Evolutionary conservation across 1,139 yeast genomes (phyloP).

Genomic region (Magnusiomyces suaveolens): DNA sequence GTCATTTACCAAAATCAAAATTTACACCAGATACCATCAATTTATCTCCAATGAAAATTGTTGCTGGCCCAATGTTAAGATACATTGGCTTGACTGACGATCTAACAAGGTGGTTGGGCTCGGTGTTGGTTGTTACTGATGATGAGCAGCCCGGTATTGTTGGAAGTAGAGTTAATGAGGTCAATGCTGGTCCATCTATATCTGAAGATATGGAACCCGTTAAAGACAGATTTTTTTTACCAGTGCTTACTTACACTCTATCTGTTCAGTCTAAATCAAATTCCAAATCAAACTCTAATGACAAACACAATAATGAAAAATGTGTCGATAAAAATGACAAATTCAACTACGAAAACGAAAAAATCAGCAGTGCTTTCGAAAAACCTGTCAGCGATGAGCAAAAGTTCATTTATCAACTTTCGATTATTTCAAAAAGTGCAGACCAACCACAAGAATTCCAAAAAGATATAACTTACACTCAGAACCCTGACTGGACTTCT

Average conservation of each 20-base stretch:
- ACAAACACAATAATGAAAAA: no score
- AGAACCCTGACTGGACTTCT: not conserved
- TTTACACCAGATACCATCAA: constrained; percentile 13
- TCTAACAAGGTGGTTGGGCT: constrained; percentile 49
- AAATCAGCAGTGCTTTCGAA: no score
- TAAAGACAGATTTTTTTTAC: not conserved
- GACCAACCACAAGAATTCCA: not conserved
- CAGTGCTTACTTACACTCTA: not conserved
- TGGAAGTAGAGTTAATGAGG: not conserved
- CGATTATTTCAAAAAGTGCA: not conserved
- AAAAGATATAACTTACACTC: not conserved
- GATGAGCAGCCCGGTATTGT: constrained; percentile 24
- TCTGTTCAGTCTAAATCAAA: not conserved
- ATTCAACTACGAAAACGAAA: not conserved
- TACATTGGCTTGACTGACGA: constrained; percentile 52
- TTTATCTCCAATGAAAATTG: constrained; percentile 38
- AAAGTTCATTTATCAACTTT: no score
- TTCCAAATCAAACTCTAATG: not conserved
- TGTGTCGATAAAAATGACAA: not conserved
- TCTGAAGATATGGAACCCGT: not conserved
- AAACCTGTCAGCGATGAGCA: no score
- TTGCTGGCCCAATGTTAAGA: constrained; percentile 72
- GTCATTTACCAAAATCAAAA: not conserved
- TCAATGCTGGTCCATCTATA: no score
- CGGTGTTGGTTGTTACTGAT: constrained; percentile 52